Evolutionary conservation across 306 rosid genomes (phyloP), one percentile per base, ranked within the genome.

Genomic region (Lablab purpureus): DNA sequence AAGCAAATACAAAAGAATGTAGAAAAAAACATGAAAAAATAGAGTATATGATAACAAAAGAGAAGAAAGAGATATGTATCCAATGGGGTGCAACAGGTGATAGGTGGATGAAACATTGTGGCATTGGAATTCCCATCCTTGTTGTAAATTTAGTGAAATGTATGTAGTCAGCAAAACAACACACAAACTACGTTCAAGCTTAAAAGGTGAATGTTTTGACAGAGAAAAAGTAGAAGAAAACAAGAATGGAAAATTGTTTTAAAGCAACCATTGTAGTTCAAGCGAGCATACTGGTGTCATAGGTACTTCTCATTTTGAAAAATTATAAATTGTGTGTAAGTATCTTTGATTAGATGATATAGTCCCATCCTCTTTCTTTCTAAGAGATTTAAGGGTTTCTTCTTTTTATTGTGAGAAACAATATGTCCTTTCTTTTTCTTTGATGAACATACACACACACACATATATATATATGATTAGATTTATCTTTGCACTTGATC

Each of bases 41-140:
- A 2, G 3, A 56, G 15, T 13, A 40, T 2, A 27, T 18, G 11
- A 6, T 11, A 13, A 14, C 4, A 62, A 4, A 18, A 60, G 18
- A 34, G 25, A 8, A 17, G 55, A 14, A 5, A 11, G 46, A 36
- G 54, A 58, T 73, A 9, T 2, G 43, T 4, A 43, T 54, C 2
- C 58, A 27, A 49, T 30, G 7, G 5, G 19, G 78, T 52, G 28
- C 59, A 56, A 60, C 15, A 34, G 28, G 62, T 68, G 88, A 91
- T 89, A 85, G 32, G 78, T 85, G 84, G 89, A 59, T 49, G 76
- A 59, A 75, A 83, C 6, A 7, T 59, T 83, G 47, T 88, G 83
- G 90, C 69, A 69, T 90, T 40, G 88, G 86, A 85, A 87, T 65
- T 28, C 74, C 11, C 77, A 81, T 76, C 79, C 82, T 75, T 87